A percentile compares a stretch with the other conserved stretches of the same genome.
Conservation (phyloP, 2,329 filamentous ascomycete genomes). For the Hypoxylon rubiginosum region DNA sequence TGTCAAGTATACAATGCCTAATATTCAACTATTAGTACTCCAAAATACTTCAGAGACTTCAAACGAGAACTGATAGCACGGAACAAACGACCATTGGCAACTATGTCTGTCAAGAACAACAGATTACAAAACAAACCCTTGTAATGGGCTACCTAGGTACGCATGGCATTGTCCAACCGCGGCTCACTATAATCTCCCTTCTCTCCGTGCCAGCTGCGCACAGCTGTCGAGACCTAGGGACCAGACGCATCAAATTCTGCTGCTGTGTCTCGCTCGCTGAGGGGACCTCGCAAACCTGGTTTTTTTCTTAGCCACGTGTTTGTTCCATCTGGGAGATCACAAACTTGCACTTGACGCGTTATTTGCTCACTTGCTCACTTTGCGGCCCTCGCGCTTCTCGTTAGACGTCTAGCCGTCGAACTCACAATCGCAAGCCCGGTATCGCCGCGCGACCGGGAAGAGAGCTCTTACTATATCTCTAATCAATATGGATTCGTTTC, state of each 20-base stretch:
- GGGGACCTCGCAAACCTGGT: conserved; percentile 1
- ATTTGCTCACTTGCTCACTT: background rate
- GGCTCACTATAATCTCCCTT: background rate
- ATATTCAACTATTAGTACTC: no score
- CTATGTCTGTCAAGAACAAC: no score
- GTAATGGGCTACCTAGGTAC: no score
- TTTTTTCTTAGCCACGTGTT: conserved; percentile 4
- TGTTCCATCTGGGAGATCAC: background rate
- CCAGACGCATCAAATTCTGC: conserved; percentile 1
- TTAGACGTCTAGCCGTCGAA: background rate
- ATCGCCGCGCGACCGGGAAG: background rate
- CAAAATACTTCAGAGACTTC: no score
- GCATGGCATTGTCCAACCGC: no score
- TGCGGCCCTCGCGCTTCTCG: background rate
- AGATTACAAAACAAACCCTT: no score
- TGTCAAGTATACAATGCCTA: no score
- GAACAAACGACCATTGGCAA: no score
- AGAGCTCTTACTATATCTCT: background rate
- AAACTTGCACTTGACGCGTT: conserved; percentile 3
- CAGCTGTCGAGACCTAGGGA: background rate
- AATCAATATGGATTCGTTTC: conserved; percentile 5
- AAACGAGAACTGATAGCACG: no score
- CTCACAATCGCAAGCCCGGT: background rate
- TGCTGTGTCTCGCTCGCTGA: conserved; percentile 6
- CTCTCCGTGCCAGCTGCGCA: background rate